phyloP scores from a whole-genome alignment of 192 early-diverging fungal genomes.

The Geosiphon pyriformis region DNA sequence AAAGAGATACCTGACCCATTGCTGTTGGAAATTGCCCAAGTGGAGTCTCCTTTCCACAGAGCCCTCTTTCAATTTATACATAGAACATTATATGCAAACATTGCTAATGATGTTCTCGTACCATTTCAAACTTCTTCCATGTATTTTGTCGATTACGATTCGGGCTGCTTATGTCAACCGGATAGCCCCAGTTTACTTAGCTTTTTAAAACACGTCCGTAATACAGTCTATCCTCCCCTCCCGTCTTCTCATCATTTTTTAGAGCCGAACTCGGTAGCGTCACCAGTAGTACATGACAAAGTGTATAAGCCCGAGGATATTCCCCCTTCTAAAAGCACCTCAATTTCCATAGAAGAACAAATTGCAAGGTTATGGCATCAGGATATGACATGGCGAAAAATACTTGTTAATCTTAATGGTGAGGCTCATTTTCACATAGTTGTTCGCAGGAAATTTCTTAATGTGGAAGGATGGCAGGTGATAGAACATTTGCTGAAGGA shows the following conservation, averaged over 20 bases:
- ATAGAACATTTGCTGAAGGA: constrained; percentile 35
- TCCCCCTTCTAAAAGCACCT: not conserved
- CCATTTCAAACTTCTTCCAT: constrained; percentile 30
- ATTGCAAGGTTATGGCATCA: constrained; percentile 35
- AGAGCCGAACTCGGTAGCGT: constrained; percentile 13
- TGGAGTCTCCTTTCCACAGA: constrained; percentile 29
- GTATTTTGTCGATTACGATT: constrained; percentile 27
- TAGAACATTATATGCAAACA: constrained; percentile 44
- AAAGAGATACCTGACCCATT: constrained; percentile 29
- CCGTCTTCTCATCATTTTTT: constrained; percentile 24
- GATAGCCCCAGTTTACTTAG: constrained; percentile 11
- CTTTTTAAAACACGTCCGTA: constrained; percentile 14
- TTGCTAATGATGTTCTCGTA: constrained; percentile 44
- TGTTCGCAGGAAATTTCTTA: constrained; percentile 42
- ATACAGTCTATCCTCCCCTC: constrained; percentile 22
- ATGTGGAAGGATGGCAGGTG: constrained; percentile 36
- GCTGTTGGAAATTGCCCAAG: constrained; percentile 36
- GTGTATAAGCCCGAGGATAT: constrained; percentile 3
- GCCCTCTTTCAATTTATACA: constrained; percentile 31
- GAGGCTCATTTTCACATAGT: constrained; percentile 43
- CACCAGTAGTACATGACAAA: constrained; percentile 32
- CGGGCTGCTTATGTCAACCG: constrained; percentile 21
- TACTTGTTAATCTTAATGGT: constrained; percentile 35
- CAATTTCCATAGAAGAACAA: constrained; percentile 16
- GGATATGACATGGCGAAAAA: constrained; percentile 43